phyloP scores from a whole-genome alignment of 1,284 basidiomycete genomes.

The Cystobasidium sp. region DNA sequence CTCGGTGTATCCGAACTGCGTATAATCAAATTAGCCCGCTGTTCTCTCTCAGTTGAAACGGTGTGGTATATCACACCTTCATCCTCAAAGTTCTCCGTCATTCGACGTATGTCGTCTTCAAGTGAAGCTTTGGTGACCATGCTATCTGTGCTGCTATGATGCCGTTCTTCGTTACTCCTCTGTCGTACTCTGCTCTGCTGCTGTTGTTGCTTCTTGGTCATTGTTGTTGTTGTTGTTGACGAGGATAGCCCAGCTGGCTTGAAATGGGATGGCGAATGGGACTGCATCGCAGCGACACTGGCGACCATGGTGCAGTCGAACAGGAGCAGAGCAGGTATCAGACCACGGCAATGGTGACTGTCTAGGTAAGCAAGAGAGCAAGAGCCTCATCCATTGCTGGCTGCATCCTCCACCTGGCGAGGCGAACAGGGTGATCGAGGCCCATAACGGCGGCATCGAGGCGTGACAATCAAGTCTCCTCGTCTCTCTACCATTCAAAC shows the following conservation, averaged over 20 bases:
- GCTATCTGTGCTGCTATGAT: not conserved
- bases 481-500: no score
- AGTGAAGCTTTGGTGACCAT: not conserved
- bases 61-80: slow-evolving; percentile 16
- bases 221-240: slow-evolving; percentile 13
- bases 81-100: slow-evolving; percentile 32
- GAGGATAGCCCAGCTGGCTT: slow-evolving; percentile 5
- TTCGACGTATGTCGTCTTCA: not conserved
- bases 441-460: no score
- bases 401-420: no score
- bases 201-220: not conserved
- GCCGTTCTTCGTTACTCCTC: slow-evolving; percentile 6
- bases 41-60: not conserved
- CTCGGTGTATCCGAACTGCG: slow-evolving; percentile 5
- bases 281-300: not conserved
- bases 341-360: no score
- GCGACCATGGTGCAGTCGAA: not conserved
- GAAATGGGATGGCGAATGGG: slow-evolving; percentile 4
- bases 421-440: no score
- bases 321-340: no score
- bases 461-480: no score
- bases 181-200: not conserved
- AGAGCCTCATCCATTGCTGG: no score
- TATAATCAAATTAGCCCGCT: not conserved
- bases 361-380: no score